Evolutionary conservation across 257 asterid genomes (phyloP), one percentile per base, ranked within the genome.

Genomic region (Capsicum baccatum): DNA sequence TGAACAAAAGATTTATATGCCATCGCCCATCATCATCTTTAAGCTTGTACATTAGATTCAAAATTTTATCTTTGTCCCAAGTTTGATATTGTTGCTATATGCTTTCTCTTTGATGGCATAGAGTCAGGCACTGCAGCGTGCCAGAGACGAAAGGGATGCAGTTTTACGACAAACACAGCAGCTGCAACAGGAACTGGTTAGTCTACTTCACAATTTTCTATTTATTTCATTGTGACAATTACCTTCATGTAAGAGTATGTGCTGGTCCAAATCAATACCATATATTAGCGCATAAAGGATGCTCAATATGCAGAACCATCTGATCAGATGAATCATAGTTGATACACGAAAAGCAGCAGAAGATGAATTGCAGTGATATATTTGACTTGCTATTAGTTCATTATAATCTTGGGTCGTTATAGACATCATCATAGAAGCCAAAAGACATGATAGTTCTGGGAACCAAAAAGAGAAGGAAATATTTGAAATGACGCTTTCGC

Each of bases 111-210:
- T 68, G 66, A 26, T 79, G 59, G 56, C 83, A 19, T 81, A 89
- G 90, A 85, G 73, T 66, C 89, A 83, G 76, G 88, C 81, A 17
- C 56, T 90, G 87, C 89, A 87, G 85, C 89, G 83, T 44, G 88
- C 88, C 71, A 87, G 82, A 83, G 92, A 90, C 52, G 93, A 89
- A 84, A 90, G 90, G 74, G 92, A 90, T 79, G 79, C 83, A 71
- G 89, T 88, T 79, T 42, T 89, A 50, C 80, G 82, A 39, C 90
- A 89, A 87, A 84, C 90, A 26, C 89, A 87, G 39, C 92, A 85
- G 79, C 84, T 90, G 79, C 93, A 90, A 87, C 89, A 86, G 82
- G 91, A 90, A 79, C 85, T 90, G 91, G 92, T 90, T 37, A 85
- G 88, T 90, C 60, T 54, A 54, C 48, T 78, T 14, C 21, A 58